Evolutionary conservation across 129 eudicot species (phyloP).

Genomic region (Arctium minus): DNA sequence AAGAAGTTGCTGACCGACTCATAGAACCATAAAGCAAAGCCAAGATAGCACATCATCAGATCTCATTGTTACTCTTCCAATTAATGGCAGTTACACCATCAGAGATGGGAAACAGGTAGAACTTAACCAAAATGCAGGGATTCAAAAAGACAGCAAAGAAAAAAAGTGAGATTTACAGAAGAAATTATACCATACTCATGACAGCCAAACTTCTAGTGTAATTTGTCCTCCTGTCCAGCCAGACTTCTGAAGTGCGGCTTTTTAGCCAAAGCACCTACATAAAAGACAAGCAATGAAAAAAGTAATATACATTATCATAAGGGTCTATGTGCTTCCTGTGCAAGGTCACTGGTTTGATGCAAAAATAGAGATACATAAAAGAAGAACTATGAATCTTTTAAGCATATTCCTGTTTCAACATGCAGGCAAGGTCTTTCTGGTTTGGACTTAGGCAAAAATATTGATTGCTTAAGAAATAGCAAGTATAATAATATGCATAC

Average conservation of each 20-base stretch:
- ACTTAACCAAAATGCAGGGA: background rate
- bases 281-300: slow-evolving; percentile 4
- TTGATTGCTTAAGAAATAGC: background rate
- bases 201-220: slow-evolving; percentile 99
- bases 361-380: background rate
- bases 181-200: slow-evolving; percentile 89
- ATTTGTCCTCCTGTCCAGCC: slow-evolving; percentile 94
- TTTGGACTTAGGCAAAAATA: background rate
- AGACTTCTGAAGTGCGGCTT: slow-evolving; percentile 97
- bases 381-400: background rate
- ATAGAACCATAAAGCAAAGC: background rate
- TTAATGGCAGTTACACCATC: background rate
- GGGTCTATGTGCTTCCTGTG: background rate
- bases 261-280: slow-evolving; percentile 91
- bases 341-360: background rate
- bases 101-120: background rate
- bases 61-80: background rate
- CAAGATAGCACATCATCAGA: background rate
- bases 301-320: background rate
- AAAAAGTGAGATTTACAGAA: background rate
- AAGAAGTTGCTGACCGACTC: background rate
- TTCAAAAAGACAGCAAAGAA: background rate
- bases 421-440: background rate
- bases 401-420: background rate
- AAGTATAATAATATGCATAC: slow-evolving; percentile 38